Evolutionary conservation across 148 eudicot species (phyloP).

Genomic region (Limonium bicolor): DNA sequence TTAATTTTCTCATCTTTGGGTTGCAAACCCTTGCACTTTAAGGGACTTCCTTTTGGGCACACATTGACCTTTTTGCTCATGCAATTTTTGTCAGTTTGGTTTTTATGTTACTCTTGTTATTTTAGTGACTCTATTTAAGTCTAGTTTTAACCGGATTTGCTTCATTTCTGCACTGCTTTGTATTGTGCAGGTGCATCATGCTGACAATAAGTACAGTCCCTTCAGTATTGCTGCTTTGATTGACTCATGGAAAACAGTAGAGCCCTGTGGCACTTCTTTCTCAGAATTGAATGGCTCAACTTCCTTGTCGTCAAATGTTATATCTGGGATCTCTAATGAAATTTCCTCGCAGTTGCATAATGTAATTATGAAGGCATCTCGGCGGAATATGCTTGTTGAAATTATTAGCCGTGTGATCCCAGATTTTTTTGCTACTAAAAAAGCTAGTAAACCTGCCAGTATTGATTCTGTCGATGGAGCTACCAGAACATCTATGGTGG

Average conservation of each 20-base stretch:
- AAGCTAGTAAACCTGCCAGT: conserved; percentile 30
- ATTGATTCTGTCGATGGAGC: conserved; percentile 18
- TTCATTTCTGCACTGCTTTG: not conserved
- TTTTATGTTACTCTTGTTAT: no score
- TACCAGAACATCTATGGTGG: conserved; percentile 12
- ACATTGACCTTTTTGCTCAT: no score
- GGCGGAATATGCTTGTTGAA: conserved; percentile 65
- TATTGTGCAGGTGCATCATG: conserved; percentile 51
- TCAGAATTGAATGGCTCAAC: conserved; percentile 11
- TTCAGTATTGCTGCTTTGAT: conserved; percentile 35
- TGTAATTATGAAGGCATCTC: conserved; percentile 72
- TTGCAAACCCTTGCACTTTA: no score
- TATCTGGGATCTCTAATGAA: conserved; percentile 50
- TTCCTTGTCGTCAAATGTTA: conserved; percentile 10
- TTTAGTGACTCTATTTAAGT: no score
- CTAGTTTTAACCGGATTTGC: no score
- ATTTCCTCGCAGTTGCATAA: conserved; percentile 66
- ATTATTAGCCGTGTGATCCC: conserved; percentile 51
- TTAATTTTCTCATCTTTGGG: no score
- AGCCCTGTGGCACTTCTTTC: conserved; percentile 9
- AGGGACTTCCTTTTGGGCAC: no score
- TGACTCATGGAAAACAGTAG: conserved; percentile 31
- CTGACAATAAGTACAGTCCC: conserved; percentile 28
- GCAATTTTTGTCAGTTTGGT: no score
- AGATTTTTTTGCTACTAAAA: conserved; percentile 42